These are phyloP conservation scores for Cercospora brassicicola DNA, from an alignment of 2,329 filamentous ascomycete genomes.

Conservation along the genomic window DNA sequence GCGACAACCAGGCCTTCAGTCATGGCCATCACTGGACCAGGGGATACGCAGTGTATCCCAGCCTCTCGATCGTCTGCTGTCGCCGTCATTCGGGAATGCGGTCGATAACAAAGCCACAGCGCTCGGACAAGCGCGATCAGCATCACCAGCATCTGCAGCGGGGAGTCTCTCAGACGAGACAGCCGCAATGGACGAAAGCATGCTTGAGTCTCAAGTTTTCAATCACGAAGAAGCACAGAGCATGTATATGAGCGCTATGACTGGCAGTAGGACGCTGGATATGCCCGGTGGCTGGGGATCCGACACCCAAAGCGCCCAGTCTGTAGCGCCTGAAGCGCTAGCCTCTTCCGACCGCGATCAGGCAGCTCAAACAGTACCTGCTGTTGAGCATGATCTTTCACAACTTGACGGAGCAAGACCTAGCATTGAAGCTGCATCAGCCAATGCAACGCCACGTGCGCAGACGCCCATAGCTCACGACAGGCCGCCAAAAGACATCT, in stretches of 20 bases:
- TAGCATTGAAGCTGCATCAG: constrained; percentile 18
- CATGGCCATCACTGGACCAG: constrained; percentile 32
- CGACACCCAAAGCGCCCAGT: constrained; percentile 31
- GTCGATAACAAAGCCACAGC: constrained; percentile 31
- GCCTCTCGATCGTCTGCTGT: constrained; percentile 26
- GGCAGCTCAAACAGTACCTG: neutral
- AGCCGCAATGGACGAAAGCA: constrained; percentile 27
- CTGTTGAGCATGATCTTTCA: neutral
- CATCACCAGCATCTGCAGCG: neutral
- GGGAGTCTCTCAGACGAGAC: constrained; percentile 9
- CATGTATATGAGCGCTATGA: constrained; percentile 77
- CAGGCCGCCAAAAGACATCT: neutral
- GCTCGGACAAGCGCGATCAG: constrained; percentile 17
- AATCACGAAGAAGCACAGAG: constrained; percentile 80
- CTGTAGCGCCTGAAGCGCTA: constrained; percentile 33
- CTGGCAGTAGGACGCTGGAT: constrained; percentile 34
- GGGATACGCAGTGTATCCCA: constrained; percentile 26
- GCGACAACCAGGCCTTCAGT: constrained; percentile 26
- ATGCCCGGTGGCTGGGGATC: constrained; percentile 49
- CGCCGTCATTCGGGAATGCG: constrained; percentile 6
- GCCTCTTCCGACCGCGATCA: neutral
- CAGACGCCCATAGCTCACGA: constrained; percentile 20
- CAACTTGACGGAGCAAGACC: constrained; percentile 14
- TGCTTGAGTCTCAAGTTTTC: constrained; percentile 63
- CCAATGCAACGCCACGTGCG: constrained; percentile 33